These are phyloP conservation scores for Eimeria zaria DNA, from an alignment of 169 alveolate genomes.

Conservation along the genomic window DNA sequence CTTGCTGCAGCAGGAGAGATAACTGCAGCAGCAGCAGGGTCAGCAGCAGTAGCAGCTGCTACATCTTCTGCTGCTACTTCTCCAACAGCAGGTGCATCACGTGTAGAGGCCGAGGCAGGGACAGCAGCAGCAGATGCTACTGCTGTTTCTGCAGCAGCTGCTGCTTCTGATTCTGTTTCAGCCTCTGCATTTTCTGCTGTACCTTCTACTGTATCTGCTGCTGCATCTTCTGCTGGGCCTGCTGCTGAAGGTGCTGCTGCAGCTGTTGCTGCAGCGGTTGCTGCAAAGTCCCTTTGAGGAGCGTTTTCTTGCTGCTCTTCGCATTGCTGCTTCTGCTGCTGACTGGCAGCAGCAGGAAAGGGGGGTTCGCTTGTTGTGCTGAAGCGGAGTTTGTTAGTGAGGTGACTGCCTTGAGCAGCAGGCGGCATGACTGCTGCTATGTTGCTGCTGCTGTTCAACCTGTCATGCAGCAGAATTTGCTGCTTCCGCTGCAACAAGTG, in stretches of 20 bases:
- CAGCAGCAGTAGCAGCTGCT: slow-evolving; percentile 3
- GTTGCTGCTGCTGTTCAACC: not conserved
- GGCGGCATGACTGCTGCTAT: not conserved
- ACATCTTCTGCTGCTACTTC: not conserved
- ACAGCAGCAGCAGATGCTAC: not conserved
- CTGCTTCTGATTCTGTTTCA: not conserved
- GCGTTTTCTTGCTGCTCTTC: not conserved
- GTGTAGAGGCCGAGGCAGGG: not conserved
- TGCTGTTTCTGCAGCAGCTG: not conserved
- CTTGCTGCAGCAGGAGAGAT: not conserved
- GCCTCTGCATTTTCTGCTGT: not conserved
- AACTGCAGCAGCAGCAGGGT: not conserved
- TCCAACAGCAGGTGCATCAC: not conserved
- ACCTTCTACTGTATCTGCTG: not conserved
- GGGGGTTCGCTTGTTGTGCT: not conserved
- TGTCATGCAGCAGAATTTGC: not conserved
- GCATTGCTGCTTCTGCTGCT: slow-evolving; percentile 27
- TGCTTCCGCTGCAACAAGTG: slow-evolving; percentile 52
- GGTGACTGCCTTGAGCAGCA: not conserved
- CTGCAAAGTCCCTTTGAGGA: not conserved
- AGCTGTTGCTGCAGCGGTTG: slow-evolving; percentile 13
- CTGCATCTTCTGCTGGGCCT: not conserved
- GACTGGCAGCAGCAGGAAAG: slow-evolving; percentile 16
- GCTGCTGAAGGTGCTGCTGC: not conserved
- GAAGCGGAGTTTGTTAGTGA: not conserved